Percentiles rank a stretch among this genome's conserved stretches.
phyloP scores from a whole-genome alignment of 2,329 filamentous ascomycete genomes.

The Penicillium decumbens region DNA sequence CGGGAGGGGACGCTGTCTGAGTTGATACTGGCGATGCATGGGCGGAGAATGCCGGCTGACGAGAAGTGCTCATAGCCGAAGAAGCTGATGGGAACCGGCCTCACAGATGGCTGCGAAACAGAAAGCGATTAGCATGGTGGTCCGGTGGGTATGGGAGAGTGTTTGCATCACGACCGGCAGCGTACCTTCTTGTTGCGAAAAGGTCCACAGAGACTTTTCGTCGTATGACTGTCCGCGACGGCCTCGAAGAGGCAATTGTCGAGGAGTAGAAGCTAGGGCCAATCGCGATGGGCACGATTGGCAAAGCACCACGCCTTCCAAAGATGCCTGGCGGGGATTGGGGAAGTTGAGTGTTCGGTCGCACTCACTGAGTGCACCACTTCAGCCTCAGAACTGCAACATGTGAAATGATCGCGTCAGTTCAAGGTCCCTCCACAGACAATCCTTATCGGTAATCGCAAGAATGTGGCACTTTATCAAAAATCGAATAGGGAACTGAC shows the following conservation, averaged over 20 bases:
- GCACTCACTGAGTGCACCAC: slow-evolving; percentile 22
- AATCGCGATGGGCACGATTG: slow-evolving; percentile 25
- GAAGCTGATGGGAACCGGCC: slow-evolving; percentile 32
- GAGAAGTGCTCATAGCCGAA: slow-evolving; percentile 45
- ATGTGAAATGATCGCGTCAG: slow-evolving; percentile 14
- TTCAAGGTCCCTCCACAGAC: slow-evolving; percentile 1
- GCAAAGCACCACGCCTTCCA: slow-evolving; percentile 23
- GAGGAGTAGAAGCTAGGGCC: slow-evolving; percentile 12
- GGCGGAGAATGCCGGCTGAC: slow-evolving; percentile 41
- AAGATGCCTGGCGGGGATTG: slow-evolving; percentile 19
- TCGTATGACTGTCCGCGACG: slow-evolving; percentile 25
- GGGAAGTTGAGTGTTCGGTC: slow-evolving; percentile 21
- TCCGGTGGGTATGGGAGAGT: slow-evolving; percentile 52
- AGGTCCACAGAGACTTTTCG: slow-evolving; percentile 16
- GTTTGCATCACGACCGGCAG: slow-evolving; percentile 62
- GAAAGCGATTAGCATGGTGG: slow-evolving; percentile 21
- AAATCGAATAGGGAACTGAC: slow-evolving; percentile 13
- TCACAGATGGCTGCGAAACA: slow-evolving; percentile 29
- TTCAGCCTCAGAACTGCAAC: slow-evolving; percentile 19
- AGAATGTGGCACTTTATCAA: slow-evolving; percentile 16
- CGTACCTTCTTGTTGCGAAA: slow-evolving; percentile 47
- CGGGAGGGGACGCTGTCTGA: slow-evolving; percentile 25
- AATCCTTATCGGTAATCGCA: slow-evolving; percentile 18
- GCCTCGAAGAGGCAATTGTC: slow-evolving; percentile 19
- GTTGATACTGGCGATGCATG: slow-evolving; percentile 42